Base-by-base conservation (phyloP, 805 yeast species). In the Candida orba region DNA sequence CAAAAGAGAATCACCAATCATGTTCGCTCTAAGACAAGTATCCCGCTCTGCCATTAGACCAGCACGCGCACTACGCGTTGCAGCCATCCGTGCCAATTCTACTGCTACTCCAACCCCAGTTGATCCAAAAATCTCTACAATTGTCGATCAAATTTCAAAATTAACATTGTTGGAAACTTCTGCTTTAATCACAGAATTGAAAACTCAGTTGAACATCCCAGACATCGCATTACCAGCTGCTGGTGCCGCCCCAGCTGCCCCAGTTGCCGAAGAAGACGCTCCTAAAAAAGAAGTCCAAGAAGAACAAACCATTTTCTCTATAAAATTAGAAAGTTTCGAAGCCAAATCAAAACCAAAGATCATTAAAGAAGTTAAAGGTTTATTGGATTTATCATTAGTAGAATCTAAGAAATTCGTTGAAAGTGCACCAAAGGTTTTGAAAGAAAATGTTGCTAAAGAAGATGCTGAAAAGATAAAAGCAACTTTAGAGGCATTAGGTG, bases 381-480 rank as follows among this genome's bases (percentile, higher is more conserved):
- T 91, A 61, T 76, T 93, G 59, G 96, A 96, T 14, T 75, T 93
- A 58, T 87, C 96, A 7, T 76, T 93, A 56, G 99, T 93, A 48
- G 98, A 93, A 65, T 86, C 97, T 50, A 93, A 93, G 81, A 93
- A 93, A 72, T 86, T 93, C 54, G 99, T 93, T 46, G 99, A 93
- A 73, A 70, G 88, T 58, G 98, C 99, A 49, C 99, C 99, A 57
- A 93, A 93, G 76, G 73, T 85, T 37, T 74, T 93, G 66, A 93
- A 93, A 73, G 99, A 93, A 58, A 88, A 89, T 58, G 89, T 93
- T 49, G 83, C 95, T 50, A 93, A 93, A 76, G 99, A 87, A 63
- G 99, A 93, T 59, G 98, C 98, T 53, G 97, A 91, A 60, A 89
- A 90, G 77, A 84, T 93, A 64, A 91, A 93, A 75, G 74, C 85